Base-by-base conservation (phyloP, 2,329 filamentous ascomycete genomes). In the Hypoxylon sp. region DNA sequence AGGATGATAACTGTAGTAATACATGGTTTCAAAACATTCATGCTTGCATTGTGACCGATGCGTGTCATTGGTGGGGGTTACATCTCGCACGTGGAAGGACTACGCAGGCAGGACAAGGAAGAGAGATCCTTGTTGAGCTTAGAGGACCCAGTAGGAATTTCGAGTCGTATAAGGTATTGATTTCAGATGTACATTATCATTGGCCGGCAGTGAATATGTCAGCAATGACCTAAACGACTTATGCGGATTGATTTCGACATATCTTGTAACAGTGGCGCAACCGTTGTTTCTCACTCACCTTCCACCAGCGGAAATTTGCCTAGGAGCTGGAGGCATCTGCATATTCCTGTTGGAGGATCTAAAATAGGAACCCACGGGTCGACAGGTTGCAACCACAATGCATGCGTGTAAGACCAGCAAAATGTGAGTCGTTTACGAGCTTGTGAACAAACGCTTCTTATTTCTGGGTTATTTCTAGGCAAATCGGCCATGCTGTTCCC, bases 291-390 rank as follows among this genome's bases (percentile, higher is more conserved):
- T 57, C 25, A 14, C 38, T 57, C 43, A 57, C 43, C 41, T 57
- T 57, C 53, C 32, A 45, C n/a, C 28, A 17, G 14, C n/a, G 19
- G 53, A 45, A 21, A 34, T 46, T 46, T 46, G 30, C 38, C 41
- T 38, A 34, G 11, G 23, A 57, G 50, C 50, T 53, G 50, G 28
- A 53, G 50, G 14, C 23, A 17, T 49, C 25, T 2, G 48, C 17
- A 21, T 19, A 50, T 32, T 32, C 36, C 36, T 46, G 43, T 19
- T 46, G 48, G 45, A 60, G 48, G 58, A 60, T 57, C 19, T 41
- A 57, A 63, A 56, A 49, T 50, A 34, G 28, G 21, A 45, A 61
- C n/a, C 48, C 56, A 51, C 34, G 46, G 34, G 34, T n/a, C 36
- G 36, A 17, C n/a, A 41, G 36, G 36, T 5, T 41, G n/a, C 36